phyloP scores from a whole-genome alignment of 345 rosid species.

The Aquilaria malaccensis region DNA sequence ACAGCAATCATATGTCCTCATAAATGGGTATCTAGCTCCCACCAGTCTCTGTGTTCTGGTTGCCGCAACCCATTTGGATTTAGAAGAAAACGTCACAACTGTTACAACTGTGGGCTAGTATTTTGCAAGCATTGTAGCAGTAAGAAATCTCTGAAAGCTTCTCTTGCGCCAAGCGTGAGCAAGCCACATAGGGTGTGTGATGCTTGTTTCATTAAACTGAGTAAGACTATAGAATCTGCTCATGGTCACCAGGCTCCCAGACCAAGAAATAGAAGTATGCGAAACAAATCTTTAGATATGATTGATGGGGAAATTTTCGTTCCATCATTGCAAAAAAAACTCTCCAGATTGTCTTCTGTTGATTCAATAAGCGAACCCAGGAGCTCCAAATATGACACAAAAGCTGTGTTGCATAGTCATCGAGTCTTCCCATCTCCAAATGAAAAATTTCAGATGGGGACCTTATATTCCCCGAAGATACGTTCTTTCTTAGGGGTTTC shows the following conservation, averaged over 20 bases:
- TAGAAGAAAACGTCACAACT: slow-evolving; percentile 90
- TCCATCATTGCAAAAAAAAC: slow-evolving; percentile 29
- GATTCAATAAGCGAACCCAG: slow-evolving; percentile 41
- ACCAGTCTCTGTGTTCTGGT: slow-evolving; percentile 70
- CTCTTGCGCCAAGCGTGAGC: slow-evolving; percentile 72
- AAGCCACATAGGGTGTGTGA: slow-evolving; percentile 88
- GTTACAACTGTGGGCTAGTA: slow-evolving; percentile 87
- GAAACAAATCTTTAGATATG: slow-evolving; percentile 24
- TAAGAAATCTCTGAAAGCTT: slow-evolving; percentile 72
- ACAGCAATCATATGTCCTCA: slow-evolving; percentile 74
- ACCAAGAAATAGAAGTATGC: slow-evolving; percentile 29
- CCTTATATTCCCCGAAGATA: slow-evolving; percentile 25
- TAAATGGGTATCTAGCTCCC: slow-evolving; percentile 57
- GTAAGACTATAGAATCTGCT: slow-evolving; percentile 36
- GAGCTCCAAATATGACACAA: slow-evolving; percentile 24
- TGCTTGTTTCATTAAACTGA: slow-evolving; percentile 68
- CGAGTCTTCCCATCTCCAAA: slow-evolving; percentile 31
- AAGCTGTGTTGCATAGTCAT: slow-evolving; percentile 24
- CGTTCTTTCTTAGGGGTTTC: slow-evolving; percentile 25
- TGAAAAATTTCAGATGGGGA: slow-evolving; percentile 28
- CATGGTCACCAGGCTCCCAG: slow-evolving; percentile 27
- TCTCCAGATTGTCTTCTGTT: slow-evolving; percentile 39
- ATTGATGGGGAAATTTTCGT: slow-evolving; percentile 32
- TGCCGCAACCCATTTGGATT: slow-evolving; percentile 78
- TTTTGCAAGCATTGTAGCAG: slow-evolving; percentile 82